A percentile compares a stretch with the other conserved stretches of the same genome.
Conservation (phyloP, 305 asterid species). For the Solanum hybrid region DNA sequence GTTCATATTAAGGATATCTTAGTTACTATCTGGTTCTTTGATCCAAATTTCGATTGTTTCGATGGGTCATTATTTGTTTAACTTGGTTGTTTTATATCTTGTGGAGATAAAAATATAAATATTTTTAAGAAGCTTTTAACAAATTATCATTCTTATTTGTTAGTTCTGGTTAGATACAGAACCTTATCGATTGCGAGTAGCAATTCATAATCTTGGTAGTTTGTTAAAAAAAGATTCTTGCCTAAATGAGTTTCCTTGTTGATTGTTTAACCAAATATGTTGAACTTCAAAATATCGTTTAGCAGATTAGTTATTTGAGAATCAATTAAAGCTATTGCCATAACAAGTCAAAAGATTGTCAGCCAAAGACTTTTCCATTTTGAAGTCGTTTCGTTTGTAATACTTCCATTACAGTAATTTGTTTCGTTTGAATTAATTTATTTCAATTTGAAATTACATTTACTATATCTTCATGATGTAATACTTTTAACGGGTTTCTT, state of each 20-base stretch:
- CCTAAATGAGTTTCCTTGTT: too few species aligned
- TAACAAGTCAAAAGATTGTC: too few species aligned
- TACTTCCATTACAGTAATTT: too few species aligned
- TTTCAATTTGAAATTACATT: not conserved
- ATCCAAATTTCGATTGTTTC: not conserved
- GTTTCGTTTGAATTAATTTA: not conserved
- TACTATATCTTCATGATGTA: not conserved
- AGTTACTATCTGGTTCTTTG: not conserved
- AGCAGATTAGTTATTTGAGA: too few species aligned
- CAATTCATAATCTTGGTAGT: not conserved
- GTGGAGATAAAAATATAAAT: not conserved
- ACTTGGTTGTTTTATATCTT: not conserved
- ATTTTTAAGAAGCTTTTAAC: not conserved
- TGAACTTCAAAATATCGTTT: too few species aligned
- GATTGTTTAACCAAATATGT: too few species aligned
- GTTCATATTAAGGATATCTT: not conserved
- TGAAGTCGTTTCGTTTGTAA: not conserved
- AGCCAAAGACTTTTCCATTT: not conserved
- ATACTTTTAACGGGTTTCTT: not conserved
- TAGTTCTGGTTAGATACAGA: not conserved
- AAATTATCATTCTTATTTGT: not conserved
- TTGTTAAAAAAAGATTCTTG: not conserved
- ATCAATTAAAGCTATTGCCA: too few species aligned
- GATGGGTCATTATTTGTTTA: not conserved
- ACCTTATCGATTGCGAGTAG: not conserved